A percentile compares a stretch with the other conserved stretches of the same genome.
Evolutionary conservation across 2,329 filamentous ascomycete genomes (phyloP).

Genomic region (Colletotrichum somersetense): DNA sequence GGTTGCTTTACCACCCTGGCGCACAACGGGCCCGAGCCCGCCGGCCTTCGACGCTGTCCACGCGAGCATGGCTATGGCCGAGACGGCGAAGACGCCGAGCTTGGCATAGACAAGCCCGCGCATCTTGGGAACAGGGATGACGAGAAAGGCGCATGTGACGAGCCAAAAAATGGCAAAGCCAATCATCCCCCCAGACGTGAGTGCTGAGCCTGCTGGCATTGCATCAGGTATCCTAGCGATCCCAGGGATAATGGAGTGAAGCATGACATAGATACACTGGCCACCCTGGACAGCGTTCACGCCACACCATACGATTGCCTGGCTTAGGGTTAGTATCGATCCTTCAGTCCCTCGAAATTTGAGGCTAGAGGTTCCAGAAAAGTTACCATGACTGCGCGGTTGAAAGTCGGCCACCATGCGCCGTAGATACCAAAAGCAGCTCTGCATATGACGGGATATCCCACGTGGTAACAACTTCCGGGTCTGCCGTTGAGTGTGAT

Average conservation of each 20-base stretch:
- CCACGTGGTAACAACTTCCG: conserved; percentile 59
- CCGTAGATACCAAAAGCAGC: conserved; percentile 59
- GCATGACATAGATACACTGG: conserved; percentile 50
- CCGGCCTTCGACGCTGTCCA: conserved; percentile 82
- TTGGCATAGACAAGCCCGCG: conserved; percentile 42
- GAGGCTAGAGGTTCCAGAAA: too few relatives aligned
- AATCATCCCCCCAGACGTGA: conserved; percentile 57
- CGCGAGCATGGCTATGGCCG: conserved; percentile 53
- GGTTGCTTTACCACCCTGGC: conserved; percentile 71
- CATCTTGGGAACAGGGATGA: conserved; percentile 49
- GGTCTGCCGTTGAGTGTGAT: conserved; percentile 57
- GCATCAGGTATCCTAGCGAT: conserved; percentile 55
- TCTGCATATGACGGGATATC: conserved; percentile 57
- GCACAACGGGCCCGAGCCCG: conserved; percentile 72
- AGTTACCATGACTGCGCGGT: conserved; percentile 55
- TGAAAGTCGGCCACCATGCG: conserved; percentile 59
- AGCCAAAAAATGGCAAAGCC: conserved; percentile 57
- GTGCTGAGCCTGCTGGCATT: conserved; percentile 55
- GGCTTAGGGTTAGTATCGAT: too few relatives aligned
- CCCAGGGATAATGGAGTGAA: conserved; percentile 56
- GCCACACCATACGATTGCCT: conserved; percentile 59
- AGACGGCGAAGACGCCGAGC: conserved; percentile 53
- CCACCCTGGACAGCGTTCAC: conserved; percentile 55
- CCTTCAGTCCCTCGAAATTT: too few relatives aligned
- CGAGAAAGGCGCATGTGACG: conserved; percentile 54